Evolutionary conservation across 2,329 filamentous ascomycete species (phyloP).

Genomic region (Phialophora chinensis): DNA sequence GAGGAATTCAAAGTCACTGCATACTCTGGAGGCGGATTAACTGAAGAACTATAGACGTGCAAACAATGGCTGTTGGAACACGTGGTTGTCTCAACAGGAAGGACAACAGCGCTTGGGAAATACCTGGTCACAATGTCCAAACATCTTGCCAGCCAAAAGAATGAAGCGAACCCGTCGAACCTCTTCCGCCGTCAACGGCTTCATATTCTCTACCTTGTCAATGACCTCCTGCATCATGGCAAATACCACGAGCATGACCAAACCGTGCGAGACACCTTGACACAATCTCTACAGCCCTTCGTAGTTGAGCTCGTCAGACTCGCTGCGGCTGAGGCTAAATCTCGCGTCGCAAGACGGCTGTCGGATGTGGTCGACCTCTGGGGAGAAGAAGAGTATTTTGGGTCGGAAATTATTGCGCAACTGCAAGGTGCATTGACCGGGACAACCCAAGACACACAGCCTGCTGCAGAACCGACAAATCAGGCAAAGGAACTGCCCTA

Average conservation of each 20-base stretch:
- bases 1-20: conserved; percentile 47
- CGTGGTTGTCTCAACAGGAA: conserved; percentile 69
- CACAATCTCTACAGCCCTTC: conserved; percentile 62
- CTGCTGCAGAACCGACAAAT: background rate
- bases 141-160: conserved; percentile 55
- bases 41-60: conserved; percentile 69
- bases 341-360: conserved; percentile 71
- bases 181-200: conserved; percentile 69
- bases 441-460: background rate
- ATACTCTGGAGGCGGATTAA: conserved; percentile 29
- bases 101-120: conserved; percentile 72
- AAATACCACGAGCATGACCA: conserved; percentile 56
- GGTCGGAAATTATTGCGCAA: conserved; percentile 58
- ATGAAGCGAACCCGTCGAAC: conserved; percentile 45
- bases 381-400: conserved; percentile 70
- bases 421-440: conserved; percentile 56
- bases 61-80: conserved; percentile 83
- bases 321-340: conserved; percentile 61
- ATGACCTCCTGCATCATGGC: conserved; percentile 76
- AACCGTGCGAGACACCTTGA: conserved; percentile 53
- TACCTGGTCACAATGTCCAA: conserved; percentile 74
- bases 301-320: conserved; percentile 67
- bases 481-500: conserved; percentile 62
- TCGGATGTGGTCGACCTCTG: conserved; percentile 70
- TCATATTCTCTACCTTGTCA: conserved; percentile 78